Conservation (phyloP, 768 basidiomycete species). For the Mycena kentingensis region DNA sequence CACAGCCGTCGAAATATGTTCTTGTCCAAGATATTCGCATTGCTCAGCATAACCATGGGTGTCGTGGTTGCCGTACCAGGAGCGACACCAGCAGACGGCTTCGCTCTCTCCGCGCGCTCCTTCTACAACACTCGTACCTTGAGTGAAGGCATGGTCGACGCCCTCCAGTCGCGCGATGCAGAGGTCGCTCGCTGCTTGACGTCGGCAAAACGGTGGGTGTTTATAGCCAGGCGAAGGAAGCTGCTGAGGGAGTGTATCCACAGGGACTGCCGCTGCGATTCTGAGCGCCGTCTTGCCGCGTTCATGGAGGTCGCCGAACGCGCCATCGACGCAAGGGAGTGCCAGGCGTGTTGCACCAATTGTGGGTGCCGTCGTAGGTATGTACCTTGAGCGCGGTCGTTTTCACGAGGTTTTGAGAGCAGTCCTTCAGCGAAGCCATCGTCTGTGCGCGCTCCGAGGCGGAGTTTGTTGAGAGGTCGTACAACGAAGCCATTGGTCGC, state of each 20-base stretch:
- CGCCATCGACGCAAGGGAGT: not conserved
- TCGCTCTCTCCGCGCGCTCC: not conserved
- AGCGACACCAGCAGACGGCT: not conserved
- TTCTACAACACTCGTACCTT: not conserved
- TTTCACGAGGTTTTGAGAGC: too few relatives aligned
- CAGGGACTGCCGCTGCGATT: not conserved
- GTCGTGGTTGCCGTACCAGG: not conserved
- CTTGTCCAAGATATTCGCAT: not conserved
- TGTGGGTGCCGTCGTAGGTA: not conserved
- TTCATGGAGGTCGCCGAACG: slow-evolving; percentile 1
- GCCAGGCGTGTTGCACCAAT: not conserved
- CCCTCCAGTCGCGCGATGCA: too few relatives aligned
- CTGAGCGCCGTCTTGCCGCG: not conserved
- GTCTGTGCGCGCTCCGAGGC: not conserved
- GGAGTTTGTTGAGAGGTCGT: slow-evolving; percentile 6
- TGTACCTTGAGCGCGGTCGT: too few relatives aligned
- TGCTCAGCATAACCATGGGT: not conserved
- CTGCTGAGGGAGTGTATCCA: not conserved
- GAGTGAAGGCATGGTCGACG: not conserved
- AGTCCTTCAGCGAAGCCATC: not conserved
- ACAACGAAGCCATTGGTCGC: not conserved
- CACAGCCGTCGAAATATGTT: too few relatives aligned
- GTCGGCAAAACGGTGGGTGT: not conserved
- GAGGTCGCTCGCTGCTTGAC: not conserved
- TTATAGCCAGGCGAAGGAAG: too few relatives aligned